These are phyloP conservation scores for Pyrenochaeta sp. DNA, from an alignment of 2,329 filamentous ascomycete genomes.

Conservation along the genomic window DNA sequence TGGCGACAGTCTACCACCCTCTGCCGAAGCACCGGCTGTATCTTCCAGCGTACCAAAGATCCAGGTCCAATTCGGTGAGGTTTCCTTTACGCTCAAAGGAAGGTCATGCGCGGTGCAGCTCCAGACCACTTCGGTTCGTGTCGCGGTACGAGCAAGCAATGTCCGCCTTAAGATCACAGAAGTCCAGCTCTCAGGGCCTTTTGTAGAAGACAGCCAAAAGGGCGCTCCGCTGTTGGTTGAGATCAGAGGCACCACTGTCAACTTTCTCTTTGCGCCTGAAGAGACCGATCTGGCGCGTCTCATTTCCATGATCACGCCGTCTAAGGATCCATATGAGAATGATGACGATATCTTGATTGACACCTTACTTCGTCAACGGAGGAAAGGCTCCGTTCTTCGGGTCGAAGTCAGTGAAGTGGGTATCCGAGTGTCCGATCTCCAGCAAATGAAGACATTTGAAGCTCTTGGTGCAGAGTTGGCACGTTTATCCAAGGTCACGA, in stretches of 20 bases:
- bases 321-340: conserved; percentile 85
- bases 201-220: conserved; percentile 61
- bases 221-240: conserved; percentile 70
- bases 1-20: conserved; percentile 54
- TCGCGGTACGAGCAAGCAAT: conserved; percentile 77
- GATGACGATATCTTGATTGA: conserved; percentile 96
- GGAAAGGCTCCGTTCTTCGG: conserved; percentile 84
- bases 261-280: conserved; percentile 76
- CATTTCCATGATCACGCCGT: conserved; percentile 87
- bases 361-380: conserved; percentile 83
- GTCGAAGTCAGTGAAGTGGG: conserved; percentile 72
- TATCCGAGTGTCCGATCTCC: conserved; percentile 68
- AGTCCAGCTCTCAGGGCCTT: conserved; percentile 77
- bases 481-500: conserved; percentile 85
- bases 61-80: conserved; percentile 78
- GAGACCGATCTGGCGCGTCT: conserved; percentile 83
- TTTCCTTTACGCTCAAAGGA: conserved; percentile 79
- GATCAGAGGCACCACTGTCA: conserved; percentile 71
- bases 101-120: conserved; percentile 77
- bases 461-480: conserved; percentile 79
- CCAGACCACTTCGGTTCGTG: conserved; percentile 82
- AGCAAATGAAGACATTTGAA: conserved; percentile 72
- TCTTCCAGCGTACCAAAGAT: conserved; percentile 63
- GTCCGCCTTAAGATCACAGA: conserved; percentile 78
- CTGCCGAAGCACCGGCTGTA: conserved; percentile 19